A percentile compares a stretch with the other conserved stretches of the same genome.
Evolutionary conservation across 2,329 filamentous ascomycete species (phyloP).

Genomic region (Tothia fuscella): DNA sequence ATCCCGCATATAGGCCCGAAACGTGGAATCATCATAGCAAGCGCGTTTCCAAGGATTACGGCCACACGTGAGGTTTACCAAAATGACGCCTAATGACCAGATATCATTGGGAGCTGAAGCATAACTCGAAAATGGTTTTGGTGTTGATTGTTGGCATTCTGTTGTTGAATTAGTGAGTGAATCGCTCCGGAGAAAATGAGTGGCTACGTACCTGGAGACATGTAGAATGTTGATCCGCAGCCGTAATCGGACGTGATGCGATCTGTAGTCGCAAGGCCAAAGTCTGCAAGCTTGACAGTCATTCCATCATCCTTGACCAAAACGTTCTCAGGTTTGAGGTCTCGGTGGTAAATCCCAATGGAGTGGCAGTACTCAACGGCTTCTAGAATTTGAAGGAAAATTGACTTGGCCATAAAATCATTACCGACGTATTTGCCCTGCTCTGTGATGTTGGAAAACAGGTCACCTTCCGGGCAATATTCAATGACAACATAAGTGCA

Average conservation of each 20-base stretch:
- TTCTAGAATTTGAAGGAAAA: constrained; percentile 92
- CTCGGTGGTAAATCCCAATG: constrained; percentile 89
- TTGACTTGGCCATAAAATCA: constrained; percentile 72
- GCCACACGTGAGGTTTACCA: constrained; percentile 94
- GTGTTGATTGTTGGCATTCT: constrained; percentile 83
- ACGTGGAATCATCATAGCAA: constrained; percentile 85
- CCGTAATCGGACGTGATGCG: constrained; percentile 84
- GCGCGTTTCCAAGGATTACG: constrained; percentile 99
- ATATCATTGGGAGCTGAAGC: constrained; percentile 90
- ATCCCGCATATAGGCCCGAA: constrained; percentile 78
- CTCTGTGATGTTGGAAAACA: constrained; percentile 97
- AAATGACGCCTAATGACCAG: constrained; percentile 95
- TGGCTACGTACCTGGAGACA: constrained; percentile 70
- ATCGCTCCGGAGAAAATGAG: constrained; percentile 10
- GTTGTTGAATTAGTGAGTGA: constrained; percentile 17
- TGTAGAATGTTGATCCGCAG: constrained; percentile 97
- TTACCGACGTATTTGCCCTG: constrained; percentile 86
- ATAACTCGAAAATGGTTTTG: constrained; percentile 63
- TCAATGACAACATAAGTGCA: constrained; percentile 96
- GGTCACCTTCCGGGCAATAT: constrained; percentile 90
- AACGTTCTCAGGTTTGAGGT: constrained; percentile 97
- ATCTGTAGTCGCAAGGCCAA: constrained; percentile 84
- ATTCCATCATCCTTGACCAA: constrained; percentile 78
- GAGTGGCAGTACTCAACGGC: constrained; percentile 92
- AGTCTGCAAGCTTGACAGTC: constrained; percentile 92